phyloP scores from a whole-genome alignment of 768 basidiomycete genomes.

The Agrocybe pediades region DNA sequence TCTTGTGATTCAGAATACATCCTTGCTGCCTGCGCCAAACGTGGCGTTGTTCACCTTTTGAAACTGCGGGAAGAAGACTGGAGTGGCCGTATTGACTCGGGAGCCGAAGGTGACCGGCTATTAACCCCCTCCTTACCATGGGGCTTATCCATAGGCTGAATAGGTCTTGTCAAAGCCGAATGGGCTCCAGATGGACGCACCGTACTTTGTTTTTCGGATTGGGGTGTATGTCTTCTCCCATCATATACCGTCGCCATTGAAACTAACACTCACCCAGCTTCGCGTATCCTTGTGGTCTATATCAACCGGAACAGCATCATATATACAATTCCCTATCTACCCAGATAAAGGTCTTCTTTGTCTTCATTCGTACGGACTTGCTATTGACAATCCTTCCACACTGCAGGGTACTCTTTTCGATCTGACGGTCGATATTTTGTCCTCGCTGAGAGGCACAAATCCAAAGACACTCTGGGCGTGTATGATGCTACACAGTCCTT shows the following conservation, averaged over 20 bases:
- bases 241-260: background rate
- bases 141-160: constrained; percentile 9
- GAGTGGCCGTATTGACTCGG: constrained; percentile 76
- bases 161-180: constrained; percentile 80
- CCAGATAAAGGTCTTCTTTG: constrained; percentile 64
- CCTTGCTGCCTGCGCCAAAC: constrained; percentile 75
- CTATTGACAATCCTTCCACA: background rate
- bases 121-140: background rate
- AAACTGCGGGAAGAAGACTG: constrained; percentile 81
- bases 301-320: constrained; percentile 68
- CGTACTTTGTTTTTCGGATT: constrained; percentile 88
- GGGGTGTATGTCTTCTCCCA: constrained; percentile 71
- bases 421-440: constrained; percentile 83
- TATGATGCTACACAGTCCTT: constrained; percentile 77
- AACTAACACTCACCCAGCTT: constrained; percentile 47
- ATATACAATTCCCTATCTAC: constrained; percentile 86
- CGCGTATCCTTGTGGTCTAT: constrained; percentile 88
- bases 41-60: constrained; percentile 72
- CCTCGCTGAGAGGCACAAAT: constrained; percentile 86
- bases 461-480: constrained; percentile 83
- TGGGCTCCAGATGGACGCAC: constrained; percentile 89
- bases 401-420: constrained; percentile 73
- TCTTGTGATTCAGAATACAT: constrained; percentile 88
- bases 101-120: constrained; percentile 58
- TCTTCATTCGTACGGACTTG: background rate